These are phyloP conservation scores for Rhizopus sp. DNA, from an alignment of 371 early-diverging fungal genomes.

Conservation along the genomic window DNA sequence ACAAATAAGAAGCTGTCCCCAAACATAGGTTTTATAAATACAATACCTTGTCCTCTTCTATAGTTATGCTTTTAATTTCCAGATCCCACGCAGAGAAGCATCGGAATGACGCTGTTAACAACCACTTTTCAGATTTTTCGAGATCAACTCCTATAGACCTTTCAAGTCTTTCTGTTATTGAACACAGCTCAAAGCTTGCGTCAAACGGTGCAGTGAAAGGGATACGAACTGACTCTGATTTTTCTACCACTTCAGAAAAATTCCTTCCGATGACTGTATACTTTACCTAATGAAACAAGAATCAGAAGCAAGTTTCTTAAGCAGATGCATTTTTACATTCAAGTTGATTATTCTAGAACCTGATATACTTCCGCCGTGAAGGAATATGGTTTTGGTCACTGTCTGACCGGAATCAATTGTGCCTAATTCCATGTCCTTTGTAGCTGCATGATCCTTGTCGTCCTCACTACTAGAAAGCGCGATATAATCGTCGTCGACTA, in stretches of 20 bases:
- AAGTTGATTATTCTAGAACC: slow-evolving; percentile 38
- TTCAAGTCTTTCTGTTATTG: slow-evolving; percentile 29
- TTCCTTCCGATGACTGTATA: slow-evolving; percentile 19
- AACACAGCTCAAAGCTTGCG: slow-evolving; percentile 39
- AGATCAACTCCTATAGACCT: slow-evolving; percentile 30
- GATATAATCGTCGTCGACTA: slow-evolving; percentile 29
- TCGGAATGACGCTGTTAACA: slow-evolving; percentile 42
- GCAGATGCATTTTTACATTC: slow-evolving; percentile 25
- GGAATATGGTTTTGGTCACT: slow-evolving; percentile 21
- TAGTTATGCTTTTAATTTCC: slow-evolving; percentile 39
- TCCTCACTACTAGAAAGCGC: slow-evolving; percentile 19
- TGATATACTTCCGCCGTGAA: slow-evolving; percentile 29
- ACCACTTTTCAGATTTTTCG: slow-evolving; percentile 37
- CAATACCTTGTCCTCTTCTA: slow-evolving; percentile 34
- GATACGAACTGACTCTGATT: slow-evolving; percentile 48
- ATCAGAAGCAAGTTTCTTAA: background rate
- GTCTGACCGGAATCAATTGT: slow-evolving; percentile 29
- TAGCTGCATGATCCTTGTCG: slow-evolving; percentile 6
- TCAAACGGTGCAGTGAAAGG: slow-evolving; percentile 56
- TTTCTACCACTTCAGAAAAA: slow-evolving; percentile 36
- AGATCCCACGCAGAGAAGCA: slow-evolving; percentile 52
- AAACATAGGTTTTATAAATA: too few relatives aligned
- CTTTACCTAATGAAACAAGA: slow-evolving; percentile 12
- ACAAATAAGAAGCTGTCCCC: background rate
- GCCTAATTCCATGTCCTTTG: slow-evolving; percentile 21